Evolutionary conservation across 805 yeast genomes (phyloP), one percentile per base, ranked within the genome.

Genomic region (Cyberlindnera xylosilytica): DNA sequence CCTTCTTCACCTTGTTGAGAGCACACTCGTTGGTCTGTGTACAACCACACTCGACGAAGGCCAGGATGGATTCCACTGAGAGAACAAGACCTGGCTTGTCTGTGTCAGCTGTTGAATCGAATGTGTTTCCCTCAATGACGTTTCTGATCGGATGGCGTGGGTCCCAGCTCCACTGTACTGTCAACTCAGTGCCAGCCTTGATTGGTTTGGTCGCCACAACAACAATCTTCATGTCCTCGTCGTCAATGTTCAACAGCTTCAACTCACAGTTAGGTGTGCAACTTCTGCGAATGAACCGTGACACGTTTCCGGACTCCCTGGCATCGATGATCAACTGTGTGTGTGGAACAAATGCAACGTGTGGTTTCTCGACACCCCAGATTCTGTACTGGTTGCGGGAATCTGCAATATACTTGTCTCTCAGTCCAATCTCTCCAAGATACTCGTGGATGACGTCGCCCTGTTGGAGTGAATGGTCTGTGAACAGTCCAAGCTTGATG

Each of bases 141-240:
- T 72, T 71, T 40, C 68, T 65, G 29, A 88, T 84, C 2, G 97
- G 96, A 58, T 89, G 96, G 15, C 66, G 49, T 3, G 63, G 58
- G 57, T 89, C 96, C 96, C 97, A 91, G 46, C 83, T 87, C 98
- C 98, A 91, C 2, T 81, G 77, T 9, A 88, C 62, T 0, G 90
- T 74, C 17, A 91, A 63, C 57, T 90, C 97, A 30, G 80, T 76
- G n/a, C 79, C 88, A 9, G 71, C 62, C 39, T 70, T 68, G 20
- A 90, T 75, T 2, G 76, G 76, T 36, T 68, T 72, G 1, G 72
- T 61, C 0, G 96, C 76, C 22, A 68, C 68, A 9, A 87, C 69
- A 8, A 78, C 68, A 56, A 86, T 80, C 41, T 72, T 74, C 9
- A 85, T 69, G 1, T 66, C 64, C 3, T 50, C 50, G 17, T 56